Conservation (phyloP, 2,329 filamentous ascomycete genomes). For the Exophiala mesophila region DNA sequence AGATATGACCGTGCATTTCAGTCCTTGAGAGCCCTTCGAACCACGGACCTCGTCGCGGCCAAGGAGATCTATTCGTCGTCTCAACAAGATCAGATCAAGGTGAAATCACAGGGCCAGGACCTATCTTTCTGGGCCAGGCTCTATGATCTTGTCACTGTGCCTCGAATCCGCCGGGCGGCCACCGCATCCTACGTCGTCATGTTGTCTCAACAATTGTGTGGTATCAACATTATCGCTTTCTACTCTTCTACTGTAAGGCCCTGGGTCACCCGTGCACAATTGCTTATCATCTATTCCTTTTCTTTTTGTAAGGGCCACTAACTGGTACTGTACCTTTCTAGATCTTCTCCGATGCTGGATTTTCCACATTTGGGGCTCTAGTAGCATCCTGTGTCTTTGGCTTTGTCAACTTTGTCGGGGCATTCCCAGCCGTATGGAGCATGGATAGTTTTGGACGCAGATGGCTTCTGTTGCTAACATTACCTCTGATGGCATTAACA, state of each 20-base stretch:
- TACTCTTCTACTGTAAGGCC: slow-evolving; percentile 53
- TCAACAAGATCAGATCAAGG: slow-evolving; percentile 47
- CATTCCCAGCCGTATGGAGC: slow-evolving; percentile 57
- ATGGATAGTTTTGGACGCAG: slow-evolving; percentile 58
- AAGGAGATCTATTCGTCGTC: slow-evolving; percentile 51
- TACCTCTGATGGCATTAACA: slow-evolving; percentile 51
- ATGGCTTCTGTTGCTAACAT: slow-evolving; percentile 52
- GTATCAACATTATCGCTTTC: slow-evolving; percentile 66
- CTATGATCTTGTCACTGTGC: slow-evolving; percentile 30
- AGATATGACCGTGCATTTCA: slow-evolving; percentile 53
- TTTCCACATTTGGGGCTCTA: slow-evolving; percentile 45
- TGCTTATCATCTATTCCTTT: too few species aligned
- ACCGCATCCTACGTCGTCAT: slow-evolving; percentile 31
- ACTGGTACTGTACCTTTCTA: too few species aligned
- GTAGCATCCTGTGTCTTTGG: slow-evolving; percentile 57
- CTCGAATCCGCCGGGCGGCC: slow-evolving; percentile 30
- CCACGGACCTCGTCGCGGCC: slow-evolving; percentile 53
- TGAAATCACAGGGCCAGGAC: slow-evolving; percentile 1
- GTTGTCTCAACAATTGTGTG: slow-evolving; percentile 34
- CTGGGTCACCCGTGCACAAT: too few species aligned
- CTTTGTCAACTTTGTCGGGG: slow-evolving; percentile 60
- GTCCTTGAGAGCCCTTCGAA: slow-evolving; percentile 54
- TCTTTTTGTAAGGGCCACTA: too few species aligned
- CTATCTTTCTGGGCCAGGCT: slow-evolving; percentile 30
- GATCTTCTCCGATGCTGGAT: slow-evolving; percentile 51